A percentile compares a stretch with the other conserved stretches of the same genome.
Evolutionary conservation across 768 basidiomycete genomes (phyloP).

Genomic region (Cytidiella melzeri): DNA sequence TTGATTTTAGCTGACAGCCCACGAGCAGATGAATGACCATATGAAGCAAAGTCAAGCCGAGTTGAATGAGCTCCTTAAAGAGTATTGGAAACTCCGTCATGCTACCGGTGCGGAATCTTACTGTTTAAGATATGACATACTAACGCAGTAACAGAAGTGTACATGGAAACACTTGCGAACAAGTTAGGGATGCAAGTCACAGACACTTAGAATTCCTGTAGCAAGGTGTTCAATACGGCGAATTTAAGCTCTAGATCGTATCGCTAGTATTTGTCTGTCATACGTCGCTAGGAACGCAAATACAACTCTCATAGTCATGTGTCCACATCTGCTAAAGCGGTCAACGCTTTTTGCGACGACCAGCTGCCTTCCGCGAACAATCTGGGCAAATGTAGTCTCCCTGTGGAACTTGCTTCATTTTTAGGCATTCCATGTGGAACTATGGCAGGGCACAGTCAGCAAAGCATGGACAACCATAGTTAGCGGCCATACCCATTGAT

Average conservation of each 20-base stretch:
- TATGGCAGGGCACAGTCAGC: slow-evolving; percentile 24
- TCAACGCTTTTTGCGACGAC: not conserved
- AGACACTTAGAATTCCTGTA: slow-evolving; percentile 15
- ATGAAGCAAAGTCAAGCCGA: slow-evolving; percentile 69
- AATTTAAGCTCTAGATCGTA: no score
- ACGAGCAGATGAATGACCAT: slow-evolving; percentile 69
- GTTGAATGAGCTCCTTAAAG: slow-evolving; percentile 72
- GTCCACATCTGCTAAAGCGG: no score
- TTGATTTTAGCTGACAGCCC: not conserved
- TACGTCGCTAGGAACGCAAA: no score
- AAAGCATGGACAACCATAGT: no score
- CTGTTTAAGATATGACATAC: not conserved
- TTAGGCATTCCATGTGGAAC: slow-evolving; percentile 73
- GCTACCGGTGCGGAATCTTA: slow-evolving; percentile 50
- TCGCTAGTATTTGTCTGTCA: no score
- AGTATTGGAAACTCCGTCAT: slow-evolving; percentile 79
- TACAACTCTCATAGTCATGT: no score
- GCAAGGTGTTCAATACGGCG: no score
- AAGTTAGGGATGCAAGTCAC: slow-evolving; percentile 45
- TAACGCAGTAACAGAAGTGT: slow-evolving; percentile 48
- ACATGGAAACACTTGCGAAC: slow-evolving; percentile 82
- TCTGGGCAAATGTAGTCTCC: slow-evolving; percentile 69
- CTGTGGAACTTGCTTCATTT: slow-evolving; percentile 50
- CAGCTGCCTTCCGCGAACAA: slow-evolving; percentile 33
- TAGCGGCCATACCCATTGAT: slow-evolving; percentile 86